Base-by-base conservation (phyloP, 2,329 filamentous ascomycete species). In the Stagonosporopsis tanaceti region DNA sequence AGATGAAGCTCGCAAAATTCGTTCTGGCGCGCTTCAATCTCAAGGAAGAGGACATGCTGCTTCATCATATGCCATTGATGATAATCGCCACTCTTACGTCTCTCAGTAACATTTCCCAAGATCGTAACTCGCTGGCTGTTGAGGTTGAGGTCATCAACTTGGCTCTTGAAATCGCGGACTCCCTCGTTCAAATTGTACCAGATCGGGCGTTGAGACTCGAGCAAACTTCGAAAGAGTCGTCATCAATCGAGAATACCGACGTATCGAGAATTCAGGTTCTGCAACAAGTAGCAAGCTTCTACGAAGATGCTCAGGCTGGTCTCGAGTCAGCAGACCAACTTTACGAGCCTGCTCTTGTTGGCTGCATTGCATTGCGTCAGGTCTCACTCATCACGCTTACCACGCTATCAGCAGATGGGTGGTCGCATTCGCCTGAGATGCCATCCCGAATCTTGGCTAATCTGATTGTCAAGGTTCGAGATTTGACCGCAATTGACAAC, bases 21-120 rank as follows among this genome's bases (percentile, higher is more conserved):
- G 89, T 97, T 52, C 79, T 97, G 62, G 79, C 85, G 5, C 89
- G 94, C 65, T 99, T 99, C 82, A 98, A 97, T 74, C 85, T 98
- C 47, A 87, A 89, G 50, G 95, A 99, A 77, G 95, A 98, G 75
- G 96, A 99, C 71, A 98, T 99, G 94, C 77, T 96, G 15, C 86
- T 90, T 2, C 80, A 91, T 22, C 94, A 98, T 77, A 90, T 93
- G 28, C 94, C 94, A 32, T 77, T 96, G 27, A 84, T 90, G 50
- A 84, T 87, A 2, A 76, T 96, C n/a, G 86, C 88, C 3, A 80
- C 90, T 25, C 77, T 87, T 7, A 71, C 79, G 11, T 79, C 80
- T 41, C 74, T 84, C 59, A 78, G 78, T 41, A 47, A 64, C 11
- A 44, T 61, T 22, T 58, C 83, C 30, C 57, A 63, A 15, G 25